phyloP scores from a whole-genome alignment of 495 filamentous ascomycete species.

The Cercophora samala region DNA sequence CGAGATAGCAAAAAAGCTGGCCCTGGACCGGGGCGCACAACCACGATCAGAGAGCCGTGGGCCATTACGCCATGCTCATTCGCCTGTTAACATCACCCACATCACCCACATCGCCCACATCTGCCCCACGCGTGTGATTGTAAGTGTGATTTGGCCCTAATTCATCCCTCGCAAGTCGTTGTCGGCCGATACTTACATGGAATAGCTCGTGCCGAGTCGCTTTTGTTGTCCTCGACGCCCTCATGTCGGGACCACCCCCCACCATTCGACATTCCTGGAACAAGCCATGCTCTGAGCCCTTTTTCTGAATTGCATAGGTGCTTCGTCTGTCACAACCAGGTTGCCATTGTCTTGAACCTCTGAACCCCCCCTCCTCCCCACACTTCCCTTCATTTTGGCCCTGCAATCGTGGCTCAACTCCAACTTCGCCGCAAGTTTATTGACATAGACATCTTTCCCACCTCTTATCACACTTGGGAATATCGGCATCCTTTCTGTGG shows the following conservation, averaged over 20 bases:
- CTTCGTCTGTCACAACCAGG: not conserved
- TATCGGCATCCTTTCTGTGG: not conserved
- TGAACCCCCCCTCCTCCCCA: not conserved
- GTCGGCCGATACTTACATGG: not conserved
- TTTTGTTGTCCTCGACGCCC: not conserved
- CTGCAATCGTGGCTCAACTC: not conserved
- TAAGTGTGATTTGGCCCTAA: not conserved
- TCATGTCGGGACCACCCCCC: not conserved
- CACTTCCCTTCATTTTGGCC: not conserved
- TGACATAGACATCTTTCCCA: not conserved
- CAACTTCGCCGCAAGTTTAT: not conserved
- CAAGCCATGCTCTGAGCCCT: not conserved
- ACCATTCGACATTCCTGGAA: no score
- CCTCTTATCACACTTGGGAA: not conserved
- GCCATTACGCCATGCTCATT: conserved; percentile 2
- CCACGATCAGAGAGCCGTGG: not conserved
- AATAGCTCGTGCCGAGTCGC: not conserved
- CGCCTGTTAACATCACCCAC: no score
- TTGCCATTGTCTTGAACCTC: not conserved
- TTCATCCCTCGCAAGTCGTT: not conserved
- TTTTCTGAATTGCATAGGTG: not conserved
- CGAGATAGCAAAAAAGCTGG: not conserved
- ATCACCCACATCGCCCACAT: not conserved
- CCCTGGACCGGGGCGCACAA: not conserved
- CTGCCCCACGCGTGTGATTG: not conserved